phyloP scores from a whole-genome alignment of 768 basidiomycete genomes.

The Dacryopinax spathularia region DNA sequence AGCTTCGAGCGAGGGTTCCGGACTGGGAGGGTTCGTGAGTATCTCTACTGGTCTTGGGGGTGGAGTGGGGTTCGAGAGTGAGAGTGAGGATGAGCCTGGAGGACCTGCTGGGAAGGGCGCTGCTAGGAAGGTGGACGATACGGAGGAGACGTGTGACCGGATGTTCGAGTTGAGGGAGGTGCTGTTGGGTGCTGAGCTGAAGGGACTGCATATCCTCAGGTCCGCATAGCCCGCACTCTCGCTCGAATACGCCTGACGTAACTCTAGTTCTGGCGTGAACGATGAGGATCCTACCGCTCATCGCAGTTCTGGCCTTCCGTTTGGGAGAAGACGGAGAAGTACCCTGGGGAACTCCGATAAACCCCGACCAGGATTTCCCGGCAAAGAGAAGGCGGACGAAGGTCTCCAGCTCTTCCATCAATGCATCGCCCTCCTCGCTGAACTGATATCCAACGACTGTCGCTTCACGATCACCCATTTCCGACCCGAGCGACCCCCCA shows the following conservation, averaged over 20 bases:
- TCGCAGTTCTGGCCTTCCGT: constrained; percentile 1
- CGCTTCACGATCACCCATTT: constrained; percentile 46
- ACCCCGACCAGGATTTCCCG: background rate
- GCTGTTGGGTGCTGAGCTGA: constrained; percentile 38
- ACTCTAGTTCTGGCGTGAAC: background rate
- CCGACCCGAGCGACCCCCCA: constrained; percentile 53
- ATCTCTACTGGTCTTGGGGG: background rate
- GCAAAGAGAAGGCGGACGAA: constrained; percentile 8
- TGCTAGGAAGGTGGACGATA: constrained; percentile 18
- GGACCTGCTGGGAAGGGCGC: background rate
- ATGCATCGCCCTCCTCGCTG: constrained; percentile 48
- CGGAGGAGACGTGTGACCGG: constrained; percentile 51
- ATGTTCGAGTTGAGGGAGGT: constrained; percentile 50
- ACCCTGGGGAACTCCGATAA: constrained; percentile 1
- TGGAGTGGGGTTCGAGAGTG: constrained; percentile 8
- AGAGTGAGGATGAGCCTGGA: constrained; percentile 3
- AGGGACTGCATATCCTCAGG: constrained; percentile 47
- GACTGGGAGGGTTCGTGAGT: constrained; percentile 4
- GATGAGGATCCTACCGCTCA: background rate
- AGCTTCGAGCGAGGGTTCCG: background rate
- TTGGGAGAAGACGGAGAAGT: constrained; percentile 25
- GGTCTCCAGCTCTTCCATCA: constrained; percentile 15
- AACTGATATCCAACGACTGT: constrained; percentile 56
- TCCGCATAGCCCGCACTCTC: background rate
- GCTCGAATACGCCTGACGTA: background rate